Evolutionary conservation across 2,329 filamentous ascomycete genomes (phyloP).

Genomic region (Aschersonia sp.): DNA sequence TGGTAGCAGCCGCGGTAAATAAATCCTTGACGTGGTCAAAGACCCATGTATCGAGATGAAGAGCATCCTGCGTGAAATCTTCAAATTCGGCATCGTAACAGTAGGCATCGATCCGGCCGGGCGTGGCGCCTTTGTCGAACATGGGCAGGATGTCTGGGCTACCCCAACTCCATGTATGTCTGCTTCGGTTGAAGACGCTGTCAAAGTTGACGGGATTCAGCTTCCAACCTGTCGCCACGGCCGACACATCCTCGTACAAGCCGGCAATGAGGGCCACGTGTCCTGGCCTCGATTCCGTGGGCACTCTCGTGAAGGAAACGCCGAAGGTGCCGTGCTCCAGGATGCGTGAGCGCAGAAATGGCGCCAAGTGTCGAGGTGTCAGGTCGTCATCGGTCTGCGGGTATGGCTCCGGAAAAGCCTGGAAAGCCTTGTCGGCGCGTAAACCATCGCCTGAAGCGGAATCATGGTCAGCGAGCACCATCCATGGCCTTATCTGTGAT

Average conservation of each 20-base stretch:
- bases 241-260: constrained; percentile 93
- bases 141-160: constrained; percentile 95
- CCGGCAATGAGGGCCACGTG: constrained; percentile 96
- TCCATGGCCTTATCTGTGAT: not conserved
- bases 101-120: constrained; percentile 75
- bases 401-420: constrained; percentile 81
- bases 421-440: constrained; percentile 94
- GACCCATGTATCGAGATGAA: constrained; percentile 80
- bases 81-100: constrained; percentile 75
- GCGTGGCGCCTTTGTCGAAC: constrained; percentile 87
- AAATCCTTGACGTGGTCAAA: constrained; percentile 86
- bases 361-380: constrained; percentile 68
- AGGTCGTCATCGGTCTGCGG: constrained; percentile 49
- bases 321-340: constrained; percentile 89
- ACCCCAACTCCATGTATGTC: constrained; percentile 98
- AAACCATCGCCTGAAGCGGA: constrained; percentile 60
- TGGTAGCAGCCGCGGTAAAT: constrained; percentile 66
- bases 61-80: constrained; percentile 76
- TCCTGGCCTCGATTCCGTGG: constrained; percentile 89
- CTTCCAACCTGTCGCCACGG: constrained; percentile 96
- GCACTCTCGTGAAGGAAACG: constrained; percentile 91
- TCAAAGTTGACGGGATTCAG: constrained; percentile 97
- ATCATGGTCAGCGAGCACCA: not conserved
- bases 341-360: constrained; percentile 80
- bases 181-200: constrained; percentile 93